Percentiles rank a stretch among this genome's conserved stretches.
Evolutionary conservation across 352 stramenopile genomes (phyloP).

Genomic region (Blastocystis sp.): DNA sequence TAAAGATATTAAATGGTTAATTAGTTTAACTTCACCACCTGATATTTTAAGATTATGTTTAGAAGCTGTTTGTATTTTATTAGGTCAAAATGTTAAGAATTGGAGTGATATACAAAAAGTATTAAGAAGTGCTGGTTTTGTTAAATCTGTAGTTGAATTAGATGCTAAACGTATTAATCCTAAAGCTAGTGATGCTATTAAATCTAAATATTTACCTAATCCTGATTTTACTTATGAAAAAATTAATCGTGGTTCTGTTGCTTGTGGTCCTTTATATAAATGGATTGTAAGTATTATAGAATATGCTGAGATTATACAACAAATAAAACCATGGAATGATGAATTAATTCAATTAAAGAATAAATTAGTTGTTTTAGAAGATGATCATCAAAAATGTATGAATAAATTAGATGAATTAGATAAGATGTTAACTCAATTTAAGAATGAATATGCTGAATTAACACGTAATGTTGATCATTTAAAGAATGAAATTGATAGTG

Average conservation of each 20-base stretch:
- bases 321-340: constrained; percentile 86
- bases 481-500: constrained; percentile 84
- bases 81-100: constrained; percentile 78
- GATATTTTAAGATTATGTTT: constrained; percentile 82
- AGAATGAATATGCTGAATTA: constrained; percentile 86
- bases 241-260: constrained; percentile 72
- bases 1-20: constrained; percentile 90
- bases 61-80: constrained; percentile 86
- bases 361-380: constrained; percentile 66
- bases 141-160: constrained; percentile 94
- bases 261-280: constrained; percentile 92
- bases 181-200: constrained; percentile 44
- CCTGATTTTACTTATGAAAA: constrained; percentile 41
- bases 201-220: constrained; percentile 36
- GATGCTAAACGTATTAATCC: constrained; percentile 80
- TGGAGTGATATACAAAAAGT: constrained; percentile 91
- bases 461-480: constrained; percentile 91
- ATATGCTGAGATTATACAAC: constrained; percentile 90
- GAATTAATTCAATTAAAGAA: constrained; percentile 89
- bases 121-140: constrained; percentile 89
- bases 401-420: constrained; percentile 76
- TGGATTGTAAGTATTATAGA: constrained; percentile 93
- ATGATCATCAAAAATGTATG: constrained; percentile 71
- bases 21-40: constrained; percentile 75
- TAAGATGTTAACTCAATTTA: constrained; percentile 83